These are phyloP conservation scores for Saccharomycopsis selenospora DNA, from an alignment of 805 yeast genomes.

Conservation along the genomic window DNA sequence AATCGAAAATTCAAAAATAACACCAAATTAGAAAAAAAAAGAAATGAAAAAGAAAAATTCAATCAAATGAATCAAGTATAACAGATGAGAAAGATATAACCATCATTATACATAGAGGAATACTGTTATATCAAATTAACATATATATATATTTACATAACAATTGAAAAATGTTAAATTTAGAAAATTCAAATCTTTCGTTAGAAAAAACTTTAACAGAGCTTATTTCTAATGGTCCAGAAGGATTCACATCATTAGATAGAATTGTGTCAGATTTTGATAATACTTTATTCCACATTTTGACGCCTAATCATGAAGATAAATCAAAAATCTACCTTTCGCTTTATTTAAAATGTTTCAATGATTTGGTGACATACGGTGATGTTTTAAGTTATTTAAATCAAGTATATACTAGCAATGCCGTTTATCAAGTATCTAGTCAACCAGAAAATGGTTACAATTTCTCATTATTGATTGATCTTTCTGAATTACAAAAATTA, in stretches of 20 bases:
- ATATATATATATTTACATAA: no score
- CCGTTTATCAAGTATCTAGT: slow-evolving; percentile 31
- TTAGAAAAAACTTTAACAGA: slow-evolving; percentile 75
- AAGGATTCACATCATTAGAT: slow-evolving; percentile 50
- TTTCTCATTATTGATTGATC: slow-evolving; percentile 64
- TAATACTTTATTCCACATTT: slow-evolving; percentile 87
- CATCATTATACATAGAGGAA: no score
- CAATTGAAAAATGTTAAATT: slow-evolving; percentile 57
- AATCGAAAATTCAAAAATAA: no score
- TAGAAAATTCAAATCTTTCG: slow-evolving; percentile 77
- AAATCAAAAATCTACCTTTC: slow-evolving; percentile 61
- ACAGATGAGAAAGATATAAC: no score
- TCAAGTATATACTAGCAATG: slow-evolving; percentile 46
- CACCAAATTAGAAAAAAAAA: no score
- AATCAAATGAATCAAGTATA: no score
- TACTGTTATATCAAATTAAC: no score
- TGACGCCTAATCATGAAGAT: slow-evolving; percentile 61
- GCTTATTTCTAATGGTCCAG: slow-evolving; percentile 30
- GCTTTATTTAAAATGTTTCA: slow-evolving; percentile 68
- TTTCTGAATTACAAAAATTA: slow-evolving; percentile 32
- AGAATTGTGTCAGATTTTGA: slow-evolving; percentile 92
- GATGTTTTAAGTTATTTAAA: slow-evolving; percentile 35
- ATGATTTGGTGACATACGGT: slow-evolving; percentile 63
- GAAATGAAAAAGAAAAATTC: no score
- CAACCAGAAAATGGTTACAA: slow-evolving; percentile 74